These are phyloP conservation scores for Saitozyma sp. DNA, from an alignment of 768 basidiomycete species.

Conservation along the genomic window DNA sequence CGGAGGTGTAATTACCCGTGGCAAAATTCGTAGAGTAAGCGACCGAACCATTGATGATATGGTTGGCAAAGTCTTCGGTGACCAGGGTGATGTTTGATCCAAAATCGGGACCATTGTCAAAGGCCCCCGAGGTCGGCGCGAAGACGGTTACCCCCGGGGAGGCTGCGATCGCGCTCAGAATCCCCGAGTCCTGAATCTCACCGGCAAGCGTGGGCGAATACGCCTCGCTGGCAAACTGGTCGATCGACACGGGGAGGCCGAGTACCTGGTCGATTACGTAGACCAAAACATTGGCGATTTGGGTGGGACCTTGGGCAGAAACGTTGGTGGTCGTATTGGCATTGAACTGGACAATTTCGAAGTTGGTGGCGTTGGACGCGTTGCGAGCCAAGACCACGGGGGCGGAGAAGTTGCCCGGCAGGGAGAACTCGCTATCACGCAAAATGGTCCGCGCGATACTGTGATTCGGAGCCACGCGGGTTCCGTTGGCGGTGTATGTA, in stretches of 20 bases:
- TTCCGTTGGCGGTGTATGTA: slow-evolving; percentile 55
- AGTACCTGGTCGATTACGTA: slow-evolving; percentile 55
- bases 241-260: slow-evolving; percentile 59
- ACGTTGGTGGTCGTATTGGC: slow-evolving; percentile 57
- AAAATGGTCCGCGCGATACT: slow-evolving; percentile 69
- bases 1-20: slow-evolving; percentile 57
- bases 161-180: slow-evolving; percentile 54
- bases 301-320: slow-evolving; percentile 25
- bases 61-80: slow-evolving; percentile 60
- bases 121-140: slow-evolving; percentile 62
- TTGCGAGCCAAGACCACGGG: slow-evolving; percentile 43
- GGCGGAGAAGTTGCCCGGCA: slow-evolving; percentile 59
- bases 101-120: slow-evolving; percentile 54
- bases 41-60: slow-evolving; percentile 69
- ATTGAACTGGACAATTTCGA: slow-evolving; percentile 57
- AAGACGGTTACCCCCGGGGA: slow-evolving; percentile 67
- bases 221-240: slow-evolving; percentile 55
- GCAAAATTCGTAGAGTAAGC: slow-evolving; percentile 63
- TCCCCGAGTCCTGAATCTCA: slow-evolving; percentile 48
- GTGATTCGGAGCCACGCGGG: slow-evolving; percentile 60
- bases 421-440: slow-evolving; percentile 58
- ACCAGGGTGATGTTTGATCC: slow-evolving; percentile 59
- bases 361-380: slow-evolving; percentile 51
- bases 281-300: slow-evolving; percentile 44
- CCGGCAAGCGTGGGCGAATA: slow-evolving; percentile 54